Conservation (phyloP, 148 eudicot genomes). For the Nepenthes gracilis region DNA sequence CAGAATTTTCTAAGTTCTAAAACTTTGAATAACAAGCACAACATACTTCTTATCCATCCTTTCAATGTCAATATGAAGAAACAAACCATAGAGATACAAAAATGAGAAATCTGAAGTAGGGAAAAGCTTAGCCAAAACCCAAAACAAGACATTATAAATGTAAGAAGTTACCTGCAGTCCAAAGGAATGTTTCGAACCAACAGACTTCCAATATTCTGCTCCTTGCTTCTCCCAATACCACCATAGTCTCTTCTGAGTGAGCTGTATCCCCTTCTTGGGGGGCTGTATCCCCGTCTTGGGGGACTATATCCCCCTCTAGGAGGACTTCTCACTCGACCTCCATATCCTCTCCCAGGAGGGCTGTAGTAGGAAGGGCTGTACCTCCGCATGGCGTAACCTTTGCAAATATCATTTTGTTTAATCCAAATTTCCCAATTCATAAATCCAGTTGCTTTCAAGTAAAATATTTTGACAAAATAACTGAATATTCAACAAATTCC, state of each 20-base stretch:
- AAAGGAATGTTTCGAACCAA: constrained; percentile 70
- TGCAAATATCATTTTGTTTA: no score
- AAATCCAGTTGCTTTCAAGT: no score
- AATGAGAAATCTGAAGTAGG: not conserved
- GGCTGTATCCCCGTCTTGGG: constrained; percentile 51
- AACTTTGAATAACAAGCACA: no score
- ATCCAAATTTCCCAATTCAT: no score
- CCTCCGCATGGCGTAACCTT: constrained; percentile 35
- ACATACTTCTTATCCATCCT: no score
- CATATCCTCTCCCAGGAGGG: constrained; percentile 63
- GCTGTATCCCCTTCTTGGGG: constrained; percentile 37
- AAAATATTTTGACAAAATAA: no score
- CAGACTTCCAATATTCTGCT: constrained; percentile 47
- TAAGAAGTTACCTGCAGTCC: constrained; percentile 39
- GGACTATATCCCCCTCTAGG: constrained; percentile 45
- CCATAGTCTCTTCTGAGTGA: constrained; percentile 9
- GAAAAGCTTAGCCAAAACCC: not conserved
- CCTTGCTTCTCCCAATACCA: constrained; percentile 45
- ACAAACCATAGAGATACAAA: no score
- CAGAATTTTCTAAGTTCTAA: not conserved
- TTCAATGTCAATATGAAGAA: no score
- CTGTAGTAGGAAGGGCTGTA: constrained; percentile 64
- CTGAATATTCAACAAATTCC: no score
- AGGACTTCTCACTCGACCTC: constrained; percentile 53
- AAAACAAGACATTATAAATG: not conserved